Base-by-base conservation (phyloP, 2,329 filamentous ascomycete species). In the Plenodomus lindquistii region DNA sequence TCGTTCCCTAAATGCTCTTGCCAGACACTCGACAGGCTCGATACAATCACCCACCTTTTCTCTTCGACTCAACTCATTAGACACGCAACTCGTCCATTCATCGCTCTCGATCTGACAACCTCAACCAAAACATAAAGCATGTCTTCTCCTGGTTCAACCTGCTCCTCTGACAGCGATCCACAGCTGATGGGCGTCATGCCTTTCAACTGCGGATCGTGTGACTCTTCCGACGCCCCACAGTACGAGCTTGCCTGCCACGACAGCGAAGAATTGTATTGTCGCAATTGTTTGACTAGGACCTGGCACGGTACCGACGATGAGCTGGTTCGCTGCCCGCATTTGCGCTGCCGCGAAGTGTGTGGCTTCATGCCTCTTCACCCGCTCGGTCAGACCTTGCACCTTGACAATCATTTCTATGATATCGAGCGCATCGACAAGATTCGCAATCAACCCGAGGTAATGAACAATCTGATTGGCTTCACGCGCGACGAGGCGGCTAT, bases 391-490 rank as follows among this genome's bases (percentile, higher is more conserved):
- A 8, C 16, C 7, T 19, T 55, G 11, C 37, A 31, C 27, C n/a
- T 48, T 2, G 20, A 42, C 24, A 37, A 40, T 17, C 11, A 39
- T 8, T 48, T 53, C 11, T 39, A 37, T 15, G 24, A 48, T n/a
- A 21, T 9, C 9, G 39, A 55, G 31, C 21, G 31, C 15, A 48
- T 55, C 16, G 44, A 50, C 10, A 40, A 44, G 19, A 50, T 50
- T 17, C 50, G 46, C 10, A 9, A 52, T 8, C 48, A 45, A 24
- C 36, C 44, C 11, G 44, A 55, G 19, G 39, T 53, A 16, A 45
- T 50, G 44, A 46, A 53, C 41, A 53, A 48, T 24, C 36, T 48
- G 27, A 46, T 55, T 17, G 46, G 20, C 6, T 48, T 53, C 27
- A 50, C 46, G 3, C n/a, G 36, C 9, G 31, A 43, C 10, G 46